Conservation (phyloP, 352 stramenopile species). For the Phytopythium kandeliae region DNA sequence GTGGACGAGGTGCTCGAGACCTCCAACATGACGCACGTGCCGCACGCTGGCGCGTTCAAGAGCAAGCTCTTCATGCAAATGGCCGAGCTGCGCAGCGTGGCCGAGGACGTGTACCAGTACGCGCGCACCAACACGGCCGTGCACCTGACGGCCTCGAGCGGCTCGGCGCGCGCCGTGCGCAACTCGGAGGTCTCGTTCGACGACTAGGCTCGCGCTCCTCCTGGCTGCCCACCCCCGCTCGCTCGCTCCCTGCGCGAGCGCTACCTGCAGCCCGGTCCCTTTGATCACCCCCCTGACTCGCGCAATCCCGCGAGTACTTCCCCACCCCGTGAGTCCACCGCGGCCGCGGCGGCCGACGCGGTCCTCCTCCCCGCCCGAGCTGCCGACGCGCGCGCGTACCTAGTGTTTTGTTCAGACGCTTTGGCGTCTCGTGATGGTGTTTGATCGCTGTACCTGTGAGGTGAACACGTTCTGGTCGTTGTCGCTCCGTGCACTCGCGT, state of each 20-base stretch:
- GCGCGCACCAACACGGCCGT: slow-evolving; percentile 33
- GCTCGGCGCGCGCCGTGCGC: slow-evolving; percentile 2
- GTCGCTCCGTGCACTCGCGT: too few species aligned
- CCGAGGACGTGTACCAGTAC: slow-evolving; percentile 47
- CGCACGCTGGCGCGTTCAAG: slow-evolving; percentile 19
- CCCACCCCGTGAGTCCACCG: too few species aligned
- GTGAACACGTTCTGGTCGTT: background rate
- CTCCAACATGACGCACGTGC: slow-evolving; percentile 32
- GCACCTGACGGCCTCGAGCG: slow-evolving; percentile 20
- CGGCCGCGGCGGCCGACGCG: too few species aligned
- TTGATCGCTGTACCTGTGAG: background rate
- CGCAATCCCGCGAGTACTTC: too few species aligned
- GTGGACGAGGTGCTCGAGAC: slow-evolving; percentile 36
- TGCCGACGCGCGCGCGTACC: too few species aligned
- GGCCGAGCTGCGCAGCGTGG: slow-evolving; percentile 30
- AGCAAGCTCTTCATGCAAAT: slow-evolving; percentile 41
- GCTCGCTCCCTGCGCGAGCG: too few species aligned
- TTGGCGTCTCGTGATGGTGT: background rate
- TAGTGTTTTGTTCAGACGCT: too few species aligned
- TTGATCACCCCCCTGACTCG: too few species aligned
- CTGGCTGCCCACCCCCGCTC: too few species aligned
- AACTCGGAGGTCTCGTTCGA: slow-evolving; percentile 3
- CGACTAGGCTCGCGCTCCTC: background rate
- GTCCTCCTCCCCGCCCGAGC: too few species aligned
- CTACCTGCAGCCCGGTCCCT: too few species aligned